phyloP scores from a whole-genome alignment of 805 yeast species.

The Starmerella roubikii region DNA sequence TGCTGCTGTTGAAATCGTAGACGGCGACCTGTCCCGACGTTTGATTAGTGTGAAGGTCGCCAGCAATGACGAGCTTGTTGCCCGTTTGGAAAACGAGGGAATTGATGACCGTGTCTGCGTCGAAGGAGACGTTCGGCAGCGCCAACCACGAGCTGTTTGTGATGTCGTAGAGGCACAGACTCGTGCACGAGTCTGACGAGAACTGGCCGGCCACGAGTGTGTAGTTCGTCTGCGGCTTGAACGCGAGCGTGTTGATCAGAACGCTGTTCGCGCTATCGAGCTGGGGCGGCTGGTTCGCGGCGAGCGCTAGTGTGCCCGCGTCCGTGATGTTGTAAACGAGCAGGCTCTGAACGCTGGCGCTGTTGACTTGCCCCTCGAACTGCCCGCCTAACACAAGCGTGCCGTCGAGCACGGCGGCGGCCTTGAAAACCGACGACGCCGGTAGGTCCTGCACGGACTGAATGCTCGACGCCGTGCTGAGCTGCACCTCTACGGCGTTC shows the following conservation, averaged over 20 bases:
- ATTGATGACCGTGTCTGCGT: conserved; percentile 1
- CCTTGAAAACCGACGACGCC: neutral
- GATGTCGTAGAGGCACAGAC: conserved; percentile 43
- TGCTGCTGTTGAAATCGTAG: conserved; percentile 36
- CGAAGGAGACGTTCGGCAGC: conserved; percentile 1
- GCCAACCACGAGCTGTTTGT: conserved; percentile 21
- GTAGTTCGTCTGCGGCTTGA: conserved; percentile 10
- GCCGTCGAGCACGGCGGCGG: conserved; percentile 8
- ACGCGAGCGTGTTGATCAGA: conserved; percentile 1
- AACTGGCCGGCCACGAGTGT: conserved; percentile 13
- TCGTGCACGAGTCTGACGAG: conserved; percentile 19
- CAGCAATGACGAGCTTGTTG: conserved; percentile 33
- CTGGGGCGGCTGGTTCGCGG: conserved; percentile 7
- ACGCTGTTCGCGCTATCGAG: conserved; percentile 1
- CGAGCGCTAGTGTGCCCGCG: neutral
- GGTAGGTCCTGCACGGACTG: neutral
- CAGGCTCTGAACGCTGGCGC: conserved; percentile 1
- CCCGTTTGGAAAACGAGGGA: conserved; percentile 29
- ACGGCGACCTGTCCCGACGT: conserved; percentile 33
- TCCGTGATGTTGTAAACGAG: conserved; percentile 3
- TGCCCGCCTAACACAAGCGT: conserved; percentile 14
- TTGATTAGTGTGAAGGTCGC: conserved; percentile 38
- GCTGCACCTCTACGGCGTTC: conserved; percentile 22
- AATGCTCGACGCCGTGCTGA: neutral
- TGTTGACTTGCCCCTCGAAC: conserved; percentile 1